phyloP scores from a whole-genome alignment of 441 rosid genomes.

The Erodium trifolium region DNA sequence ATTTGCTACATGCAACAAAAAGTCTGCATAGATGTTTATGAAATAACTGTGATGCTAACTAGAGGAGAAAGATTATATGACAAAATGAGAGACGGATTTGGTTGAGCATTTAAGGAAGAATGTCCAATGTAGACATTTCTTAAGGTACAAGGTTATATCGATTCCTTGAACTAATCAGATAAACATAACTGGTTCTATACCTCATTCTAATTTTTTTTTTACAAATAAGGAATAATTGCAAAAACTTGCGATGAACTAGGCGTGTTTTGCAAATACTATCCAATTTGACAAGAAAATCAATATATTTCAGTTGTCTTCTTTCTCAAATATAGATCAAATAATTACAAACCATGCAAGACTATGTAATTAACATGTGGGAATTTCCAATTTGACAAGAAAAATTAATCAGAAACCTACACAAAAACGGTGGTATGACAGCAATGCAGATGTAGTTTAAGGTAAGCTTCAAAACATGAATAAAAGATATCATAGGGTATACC shows the following conservation, averaged over 20 bases:
- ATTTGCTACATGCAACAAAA: not conserved
- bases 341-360: not conserved
- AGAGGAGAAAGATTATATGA: not conserved
- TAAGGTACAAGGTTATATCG: not conserved
- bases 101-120: not conserved
- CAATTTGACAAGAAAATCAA: not conserved
- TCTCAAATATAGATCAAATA: not conserved
- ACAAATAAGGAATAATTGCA: no score
- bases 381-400: not conserved
- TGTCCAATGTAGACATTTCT: no score
- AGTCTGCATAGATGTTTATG: not conserved
- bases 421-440: not conserved
- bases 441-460: not conserved
- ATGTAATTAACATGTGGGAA: not conserved
- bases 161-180: not conserved
- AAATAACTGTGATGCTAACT: not conserved
- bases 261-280: no score
- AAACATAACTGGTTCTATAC: not conserved
- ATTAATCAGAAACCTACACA: not conserved
- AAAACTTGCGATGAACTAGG: no score
- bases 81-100: not conserved
- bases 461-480: not conserved
- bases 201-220: not conserved
- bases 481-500: slow-evolving; percentile 31
- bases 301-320: not conserved